These are phyloP conservation scores for Cymodocea nodosa DNA, from an alignment of 116 monocot genomes.

Conservation along the genomic window DNA sequence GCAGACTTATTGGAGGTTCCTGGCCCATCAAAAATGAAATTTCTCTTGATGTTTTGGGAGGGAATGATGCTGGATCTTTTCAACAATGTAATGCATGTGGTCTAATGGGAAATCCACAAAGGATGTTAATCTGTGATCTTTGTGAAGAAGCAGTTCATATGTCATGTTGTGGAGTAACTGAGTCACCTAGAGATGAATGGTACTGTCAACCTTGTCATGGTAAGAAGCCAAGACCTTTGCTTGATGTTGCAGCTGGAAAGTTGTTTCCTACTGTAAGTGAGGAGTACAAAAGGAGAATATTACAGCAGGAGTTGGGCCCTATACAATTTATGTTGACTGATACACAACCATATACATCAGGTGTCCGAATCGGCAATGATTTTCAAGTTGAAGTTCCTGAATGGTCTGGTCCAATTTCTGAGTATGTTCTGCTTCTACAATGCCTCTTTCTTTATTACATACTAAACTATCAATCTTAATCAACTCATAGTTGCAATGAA, in stretches of 20 bases:
- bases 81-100: slow-evolving; percentile 35
- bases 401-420: slow-evolving; percentile 26
- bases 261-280: slow-evolving; percentile 6
- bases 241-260: slow-evolving; percentile 11
- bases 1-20: slow-evolving; percentile 13
- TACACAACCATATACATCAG: slow-evolving; percentile 21
- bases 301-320: slow-evolving; percentile 12
- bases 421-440: slow-evolving; percentile 16
- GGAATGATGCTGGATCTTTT: slow-evolving; percentile 9
- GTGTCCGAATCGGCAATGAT: slow-evolving; percentile 39
- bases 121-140: slow-evolving; percentile 57
- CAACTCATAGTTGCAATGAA: no score
- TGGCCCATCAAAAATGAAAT: neutral
- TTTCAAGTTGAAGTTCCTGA: slow-evolving; percentile 56
- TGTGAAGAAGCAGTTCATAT: slow-evolving; percentile 62
- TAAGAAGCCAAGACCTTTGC: slow-evolving; percentile 20
- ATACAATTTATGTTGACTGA: slow-evolving; percentile 43
- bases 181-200: slow-evolving; percentile 32
- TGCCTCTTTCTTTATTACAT: neutral
- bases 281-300: slow-evolving; percentile 13
- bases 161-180: slow-evolving; percentile 32
- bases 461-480: neutral
- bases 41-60: slow-evolving; percentile 15
- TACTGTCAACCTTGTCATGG: slow-evolving; percentile 34
- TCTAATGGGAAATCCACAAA: slow-evolving; percentile 13